Percentiles rank a stretch among this genome's conserved stretches.
Evolutionary conservation across 768 basidiomycete genomes (phyloP).

Genomic region (Suillus lakei): DNA sequence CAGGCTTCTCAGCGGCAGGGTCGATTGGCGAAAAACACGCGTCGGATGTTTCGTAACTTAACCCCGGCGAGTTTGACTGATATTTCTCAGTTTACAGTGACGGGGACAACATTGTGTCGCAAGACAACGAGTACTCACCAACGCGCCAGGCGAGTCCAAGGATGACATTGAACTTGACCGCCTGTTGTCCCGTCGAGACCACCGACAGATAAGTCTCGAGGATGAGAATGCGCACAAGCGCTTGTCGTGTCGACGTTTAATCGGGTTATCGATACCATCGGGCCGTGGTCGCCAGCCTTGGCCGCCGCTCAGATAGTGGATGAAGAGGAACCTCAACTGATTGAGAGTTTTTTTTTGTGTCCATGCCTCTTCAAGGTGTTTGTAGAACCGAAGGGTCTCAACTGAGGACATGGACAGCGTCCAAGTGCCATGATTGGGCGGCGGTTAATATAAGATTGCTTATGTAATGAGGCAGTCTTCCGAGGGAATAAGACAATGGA

Average conservation of each 20-base stretch:
- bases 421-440: too few relatives aligned
- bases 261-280: not conserved
- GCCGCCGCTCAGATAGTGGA: not conserved
- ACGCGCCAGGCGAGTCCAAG: not conserved
- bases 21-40: slow-evolving; percentile 1
- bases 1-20: slow-evolving; percentile 26
- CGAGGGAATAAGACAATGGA: not conserved
- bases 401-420: not conserved
- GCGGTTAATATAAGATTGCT: not conserved
- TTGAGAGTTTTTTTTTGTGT: too few relatives aligned
- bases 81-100: not conserved
- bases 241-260: not conserved
- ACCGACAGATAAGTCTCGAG: not conserved
- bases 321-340: too few relatives aligned
- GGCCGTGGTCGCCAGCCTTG: not conserved
- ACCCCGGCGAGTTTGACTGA: not conserved
- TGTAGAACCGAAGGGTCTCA: too few relatives aligned
- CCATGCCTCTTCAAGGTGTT: too few relatives aligned
- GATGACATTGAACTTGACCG: not conserved
- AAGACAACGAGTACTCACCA: too few relatives aligned
- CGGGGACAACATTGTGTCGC: not conserved
- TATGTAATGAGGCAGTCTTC: not conserved
- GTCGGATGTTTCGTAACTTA: not conserved
- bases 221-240: not conserved
- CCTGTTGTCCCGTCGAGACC: not conserved